Evolutionary conservation across 2,329 filamentous ascomycete genomes (phyloP).

Genomic region (Stachybotrys chartarum): DNA sequence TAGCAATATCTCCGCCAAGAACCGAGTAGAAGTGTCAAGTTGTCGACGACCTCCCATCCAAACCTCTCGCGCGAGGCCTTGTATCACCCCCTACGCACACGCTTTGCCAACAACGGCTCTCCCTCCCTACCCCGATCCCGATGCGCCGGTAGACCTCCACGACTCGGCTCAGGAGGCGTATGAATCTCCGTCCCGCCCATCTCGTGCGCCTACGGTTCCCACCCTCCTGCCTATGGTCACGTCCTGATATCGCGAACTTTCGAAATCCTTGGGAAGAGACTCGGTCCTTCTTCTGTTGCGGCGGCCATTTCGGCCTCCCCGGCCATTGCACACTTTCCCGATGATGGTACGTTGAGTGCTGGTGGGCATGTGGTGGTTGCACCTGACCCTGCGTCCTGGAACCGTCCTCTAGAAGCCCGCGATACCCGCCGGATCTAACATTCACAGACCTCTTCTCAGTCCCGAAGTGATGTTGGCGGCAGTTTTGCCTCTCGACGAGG

Average conservation of each 20-base stretch:
- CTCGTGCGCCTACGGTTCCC: background rate
- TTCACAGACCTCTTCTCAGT: constrained; percentile 49
- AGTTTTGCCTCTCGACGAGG: constrained; percentile 53
- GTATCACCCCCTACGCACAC: background rate
- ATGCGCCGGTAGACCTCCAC: constrained; percentile 25
- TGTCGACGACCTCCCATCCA: background rate
- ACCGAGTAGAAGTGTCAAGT: background rate
- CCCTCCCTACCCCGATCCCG: constrained; percentile 7
- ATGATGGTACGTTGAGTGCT: constrained; percentile 39
- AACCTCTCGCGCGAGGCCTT: background rate
- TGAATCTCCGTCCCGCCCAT: constrained; percentile 11
- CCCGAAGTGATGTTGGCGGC: constrained; percentile 46
- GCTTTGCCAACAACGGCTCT: background rate
- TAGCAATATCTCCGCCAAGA: background rate
- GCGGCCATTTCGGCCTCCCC: constrained; percentile 16
- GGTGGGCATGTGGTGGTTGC: background rate
- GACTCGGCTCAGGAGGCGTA: constrained; percentile 24
- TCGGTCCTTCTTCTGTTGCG: background rate
- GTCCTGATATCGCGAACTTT: background rate
- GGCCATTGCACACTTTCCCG: constrained; percentile 29
- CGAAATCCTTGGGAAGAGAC: background rate
- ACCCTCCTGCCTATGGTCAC: background rate
- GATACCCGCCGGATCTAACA: background rate
- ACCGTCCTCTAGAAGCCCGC: too few species aligned
- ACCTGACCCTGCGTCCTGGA: too few species aligned